A percentile compares a stretch with the other conserved stretches of the same genome.
Conservation (phyloP, 805 yeast genomes). For the Tetrapisispora fleetii region DNA sequence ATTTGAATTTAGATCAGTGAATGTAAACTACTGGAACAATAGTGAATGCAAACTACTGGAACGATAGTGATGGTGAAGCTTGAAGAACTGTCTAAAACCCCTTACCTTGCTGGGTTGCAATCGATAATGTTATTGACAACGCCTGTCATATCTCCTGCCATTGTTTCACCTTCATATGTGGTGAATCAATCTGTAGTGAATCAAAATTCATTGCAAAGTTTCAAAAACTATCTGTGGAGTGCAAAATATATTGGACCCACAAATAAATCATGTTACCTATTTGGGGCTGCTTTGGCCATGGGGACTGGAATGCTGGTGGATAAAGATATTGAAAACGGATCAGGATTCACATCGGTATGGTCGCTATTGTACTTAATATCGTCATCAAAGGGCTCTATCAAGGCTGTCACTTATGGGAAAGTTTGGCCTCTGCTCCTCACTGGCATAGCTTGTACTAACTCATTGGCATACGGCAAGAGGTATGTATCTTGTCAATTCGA, state of each 20-base stretch:
- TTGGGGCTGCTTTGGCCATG: conserved; percentile 51
- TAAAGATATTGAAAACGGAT: conserved; percentile 66
- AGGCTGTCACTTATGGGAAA: conserved; percentile 41
- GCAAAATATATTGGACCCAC: conserved; percentile 28
- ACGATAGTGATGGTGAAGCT: neutral
- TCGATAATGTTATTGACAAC: conserved; percentile 31
- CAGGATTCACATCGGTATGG: conserved; percentile 81
- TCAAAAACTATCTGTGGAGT: neutral
- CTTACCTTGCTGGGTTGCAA: conserved; percentile 39
- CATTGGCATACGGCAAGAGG: conserved; percentile 58
- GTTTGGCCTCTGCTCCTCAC: conserved; percentile 54
- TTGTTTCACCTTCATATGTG: conserved; percentile 7
- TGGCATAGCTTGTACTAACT: conserved; percentile 50
- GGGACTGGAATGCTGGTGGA: conserved; percentile 72
- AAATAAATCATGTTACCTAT: conserved; percentile 36
- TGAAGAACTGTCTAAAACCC: conserved; percentile 30
- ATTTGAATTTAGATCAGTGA: no score
- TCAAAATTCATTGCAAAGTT: neutral
- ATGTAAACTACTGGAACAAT: no score
- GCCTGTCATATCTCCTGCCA: conserved; percentile 30
- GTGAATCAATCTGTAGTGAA: conserved; percentile 4
- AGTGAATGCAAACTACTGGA: no score
- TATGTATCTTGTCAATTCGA: conserved; percentile 39
- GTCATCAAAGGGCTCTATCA: conserved; percentile 52
- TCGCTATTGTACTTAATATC: conserved; percentile 60